phyloP scores from a whole-genome alignment of 495 filamentous ascomycete species.

The Aspergillus panamensis region DNA sequence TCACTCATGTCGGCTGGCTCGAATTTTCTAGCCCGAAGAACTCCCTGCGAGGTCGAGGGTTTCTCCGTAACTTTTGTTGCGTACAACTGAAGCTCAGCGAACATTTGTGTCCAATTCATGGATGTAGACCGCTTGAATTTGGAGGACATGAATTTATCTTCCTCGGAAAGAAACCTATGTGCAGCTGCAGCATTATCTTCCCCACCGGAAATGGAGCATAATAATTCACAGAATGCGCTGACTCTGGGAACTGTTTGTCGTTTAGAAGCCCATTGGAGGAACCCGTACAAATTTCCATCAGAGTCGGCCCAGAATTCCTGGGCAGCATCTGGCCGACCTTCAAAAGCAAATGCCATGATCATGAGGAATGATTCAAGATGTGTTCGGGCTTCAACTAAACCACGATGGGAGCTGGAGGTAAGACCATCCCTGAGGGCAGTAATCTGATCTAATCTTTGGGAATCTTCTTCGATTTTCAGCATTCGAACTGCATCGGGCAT shows the following conservation, averaged over 20 bases:
- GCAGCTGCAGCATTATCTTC: slow-evolving; percentile 74
- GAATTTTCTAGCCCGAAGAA: slow-evolving; percentile 57
- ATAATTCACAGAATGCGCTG: slow-evolving; percentile 93
- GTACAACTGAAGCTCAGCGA: slow-evolving; percentile 79
- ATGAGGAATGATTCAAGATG: slow-evolving; percentile 90
- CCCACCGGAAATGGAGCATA: slow-evolving; percentile 77
- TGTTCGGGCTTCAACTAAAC: slow-evolving; percentile 54
- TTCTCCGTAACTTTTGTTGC: slow-evolving; percentile 64
- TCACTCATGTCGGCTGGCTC: slow-evolving; percentile 68
- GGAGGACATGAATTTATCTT: slow-evolving; percentile 65
- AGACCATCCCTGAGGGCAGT: slow-evolving; percentile 48
- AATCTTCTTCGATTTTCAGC: slow-evolving; percentile 85
- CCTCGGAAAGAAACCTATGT: slow-evolving; percentile 85
- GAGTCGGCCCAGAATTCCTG: slow-evolving; percentile 84
- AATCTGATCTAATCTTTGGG: slow-evolving; percentile 69
- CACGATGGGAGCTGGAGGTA: slow-evolving; percentile 43
- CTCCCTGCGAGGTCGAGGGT: slow-evolving; percentile 51
- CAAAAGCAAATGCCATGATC: slow-evolving; percentile 87
- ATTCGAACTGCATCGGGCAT: slow-evolving; percentile 87
- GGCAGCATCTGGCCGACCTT: slow-evolving; percentile 74
- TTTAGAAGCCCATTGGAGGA: slow-evolving; percentile 91
- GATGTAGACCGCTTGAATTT: slow-evolving; percentile 75
- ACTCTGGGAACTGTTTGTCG: slow-evolving; percentile 89
- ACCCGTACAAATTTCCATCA: slow-evolving; percentile 87
- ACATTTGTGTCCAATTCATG: slow-evolving; percentile 88